A percentile compares a stretch with the other conserved stretches of the same genome.
These are phyloP conservation scores for Lophium mytilinum DNA, from an alignment of 495 filamentous ascomycete species.

Conservation along the genomic window DNA sequence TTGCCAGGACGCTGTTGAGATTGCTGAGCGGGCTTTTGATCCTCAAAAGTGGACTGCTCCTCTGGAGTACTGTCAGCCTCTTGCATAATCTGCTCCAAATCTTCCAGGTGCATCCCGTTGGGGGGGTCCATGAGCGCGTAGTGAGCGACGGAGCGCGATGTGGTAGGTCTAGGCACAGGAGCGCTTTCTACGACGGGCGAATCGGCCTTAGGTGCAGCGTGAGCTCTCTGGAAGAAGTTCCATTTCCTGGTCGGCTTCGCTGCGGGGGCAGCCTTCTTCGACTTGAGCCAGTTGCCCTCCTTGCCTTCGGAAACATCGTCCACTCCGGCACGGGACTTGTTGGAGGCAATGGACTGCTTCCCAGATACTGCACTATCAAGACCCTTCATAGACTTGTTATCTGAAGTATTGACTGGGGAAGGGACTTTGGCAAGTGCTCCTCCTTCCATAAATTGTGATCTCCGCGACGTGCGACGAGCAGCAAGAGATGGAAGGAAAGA, in stretches of 20 bases:
- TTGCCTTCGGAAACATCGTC: slow-evolving; percentile 31
- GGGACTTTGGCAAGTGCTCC: slow-evolving; percentile 11
- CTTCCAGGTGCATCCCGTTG: slow-evolving; percentile 58
- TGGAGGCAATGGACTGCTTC: slow-evolving; percentile 18
- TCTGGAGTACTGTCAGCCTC: slow-evolving; percentile 30
- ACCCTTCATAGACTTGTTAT: slow-evolving; percentile 24
- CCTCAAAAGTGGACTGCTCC: slow-evolving; percentile 14
- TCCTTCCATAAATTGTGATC: slow-evolving; percentile 23
- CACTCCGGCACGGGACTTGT: slow-evolving; percentile 2
- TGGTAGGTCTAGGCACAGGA: slow-evolving; percentile 24
- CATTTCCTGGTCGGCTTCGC: slow-evolving; percentile 51
- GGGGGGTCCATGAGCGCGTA: slow-evolving; percentile 75
- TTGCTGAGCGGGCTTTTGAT: background rate
- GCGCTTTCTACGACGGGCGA: slow-evolving; percentile 36
- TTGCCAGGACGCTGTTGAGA: background rate
- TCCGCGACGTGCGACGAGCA: slow-evolving; percentile 23
- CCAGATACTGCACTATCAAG: slow-evolving; percentile 30
- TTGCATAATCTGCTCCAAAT: slow-evolving; percentile 59
- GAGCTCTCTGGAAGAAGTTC: slow-evolving; percentile 74
- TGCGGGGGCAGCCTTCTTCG: slow-evolving; percentile 26
- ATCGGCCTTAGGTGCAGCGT: slow-evolving; percentile 43
- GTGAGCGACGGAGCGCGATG: slow-evolving; percentile 53
- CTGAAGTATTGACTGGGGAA: slow-evolving; percentile 28
- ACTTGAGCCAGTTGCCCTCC: slow-evolving; percentile 35
- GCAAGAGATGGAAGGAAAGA: slow-evolving; percentile 25